Evolutionary conservation across 1,284 basidiomycete species (phyloP).

Genomic region (Sutorius eximius): DNA sequence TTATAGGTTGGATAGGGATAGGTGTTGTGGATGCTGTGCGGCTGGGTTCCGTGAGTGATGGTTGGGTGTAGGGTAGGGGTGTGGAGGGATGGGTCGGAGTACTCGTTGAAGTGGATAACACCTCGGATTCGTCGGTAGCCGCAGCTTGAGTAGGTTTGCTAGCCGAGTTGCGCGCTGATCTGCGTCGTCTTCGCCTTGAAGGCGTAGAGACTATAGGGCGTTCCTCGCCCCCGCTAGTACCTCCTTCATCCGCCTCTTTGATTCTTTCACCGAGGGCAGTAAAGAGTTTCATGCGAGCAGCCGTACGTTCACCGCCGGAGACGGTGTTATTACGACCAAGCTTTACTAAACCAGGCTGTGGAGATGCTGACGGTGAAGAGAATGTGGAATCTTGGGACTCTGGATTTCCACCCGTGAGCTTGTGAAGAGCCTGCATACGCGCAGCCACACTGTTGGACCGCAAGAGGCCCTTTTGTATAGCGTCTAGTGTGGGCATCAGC

Average conservation of each 20-base stretch:
- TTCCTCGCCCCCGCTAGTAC: slow-evolving; percentile 65
- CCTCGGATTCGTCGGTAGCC: slow-evolving; percentile 64
- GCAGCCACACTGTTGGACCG: slow-evolving; percentile 76
- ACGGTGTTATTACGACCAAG: slow-evolving; percentile 75
- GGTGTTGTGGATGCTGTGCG: slow-evolving; percentile 33
- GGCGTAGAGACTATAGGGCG: slow-evolving; percentile 42
- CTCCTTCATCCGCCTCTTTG: slow-evolving; percentile 61
- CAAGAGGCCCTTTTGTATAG: slow-evolving; percentile 65
- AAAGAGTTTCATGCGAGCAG: slow-evolving; percentile 65
- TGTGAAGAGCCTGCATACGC: slow-evolving; percentile 70
- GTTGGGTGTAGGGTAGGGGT: slow-evolving; percentile 43
- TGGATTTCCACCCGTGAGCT: slow-evolving; percentile 64
- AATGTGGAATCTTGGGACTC: slow-evolving; percentile 42
- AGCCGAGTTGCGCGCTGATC: slow-evolving; percentile 57
- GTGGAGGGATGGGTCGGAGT: slow-evolving; percentile 60
- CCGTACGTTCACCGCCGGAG: slow-evolving; percentile 71
- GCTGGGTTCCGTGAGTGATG: slow-evolving; percentile 22
- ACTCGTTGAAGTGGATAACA: slow-evolving; percentile 55
- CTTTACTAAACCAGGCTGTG: slow-evolving; percentile 48
- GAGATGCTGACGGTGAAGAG: slow-evolving; percentile 45
- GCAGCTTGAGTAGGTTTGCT: slow-evolving; percentile 44
- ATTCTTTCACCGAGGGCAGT: slow-evolving; percentile 61
- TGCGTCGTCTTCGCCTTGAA: slow-evolving; percentile 54
- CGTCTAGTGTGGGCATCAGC: slow-evolving; percentile 66
- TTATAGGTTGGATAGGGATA: slow-evolving; percentile 30